phyloP scores from a whole-genome alignment of 352 stramenopile genomes.

The Globisporangium splendens region DNA sequence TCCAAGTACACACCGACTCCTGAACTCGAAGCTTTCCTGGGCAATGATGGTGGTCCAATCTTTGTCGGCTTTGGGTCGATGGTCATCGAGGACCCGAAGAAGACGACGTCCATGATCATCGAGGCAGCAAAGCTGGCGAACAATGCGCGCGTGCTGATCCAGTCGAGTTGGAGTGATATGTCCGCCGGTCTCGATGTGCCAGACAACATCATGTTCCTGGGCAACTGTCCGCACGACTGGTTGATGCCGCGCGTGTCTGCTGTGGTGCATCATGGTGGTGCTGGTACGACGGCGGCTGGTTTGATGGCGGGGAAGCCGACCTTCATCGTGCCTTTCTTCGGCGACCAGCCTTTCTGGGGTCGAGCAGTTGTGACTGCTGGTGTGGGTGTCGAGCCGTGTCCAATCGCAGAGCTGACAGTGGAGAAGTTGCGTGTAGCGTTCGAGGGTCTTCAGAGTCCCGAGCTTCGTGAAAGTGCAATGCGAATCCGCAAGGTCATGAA shows the following conservation, averaged over 20 bases:
- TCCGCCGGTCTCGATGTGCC: no score
- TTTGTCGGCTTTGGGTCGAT: conserved; percentile 95
- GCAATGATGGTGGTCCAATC: conserved; percentile 59
- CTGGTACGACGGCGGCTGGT: conserved; percentile 90
- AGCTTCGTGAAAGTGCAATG: conserved; percentile 48
- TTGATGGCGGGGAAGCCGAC: conserved; percentile 90
- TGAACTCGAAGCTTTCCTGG: conserved; percentile 66
- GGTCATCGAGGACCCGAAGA: conserved; percentile 78
- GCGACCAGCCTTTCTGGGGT: conserved; percentile 94
- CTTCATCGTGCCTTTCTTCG: conserved; percentile 94
- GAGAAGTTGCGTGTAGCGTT: conserved; percentile 83
- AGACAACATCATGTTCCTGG: no score
- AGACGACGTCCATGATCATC: conserved; percentile 82
- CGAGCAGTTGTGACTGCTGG: conserved; percentile 76
- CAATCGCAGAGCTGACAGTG: conserved; percentile 75
- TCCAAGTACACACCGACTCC: conserved; percentile 47
- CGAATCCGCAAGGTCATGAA: conserved; percentile 50
- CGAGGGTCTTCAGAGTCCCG: conserved; percentile 39
- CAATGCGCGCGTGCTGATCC: no score
- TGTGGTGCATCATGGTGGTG: conserved; percentile 32
- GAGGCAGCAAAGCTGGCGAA: conserved; percentile 46
- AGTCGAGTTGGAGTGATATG: no score
- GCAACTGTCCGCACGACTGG: no score
- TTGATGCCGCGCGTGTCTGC: no score
- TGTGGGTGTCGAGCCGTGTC: conserved; percentile 84